phyloP scores from a whole-genome alignment of 495 filamentous ascomycete genomes.

The Coniosporium apollinis region DNA sequence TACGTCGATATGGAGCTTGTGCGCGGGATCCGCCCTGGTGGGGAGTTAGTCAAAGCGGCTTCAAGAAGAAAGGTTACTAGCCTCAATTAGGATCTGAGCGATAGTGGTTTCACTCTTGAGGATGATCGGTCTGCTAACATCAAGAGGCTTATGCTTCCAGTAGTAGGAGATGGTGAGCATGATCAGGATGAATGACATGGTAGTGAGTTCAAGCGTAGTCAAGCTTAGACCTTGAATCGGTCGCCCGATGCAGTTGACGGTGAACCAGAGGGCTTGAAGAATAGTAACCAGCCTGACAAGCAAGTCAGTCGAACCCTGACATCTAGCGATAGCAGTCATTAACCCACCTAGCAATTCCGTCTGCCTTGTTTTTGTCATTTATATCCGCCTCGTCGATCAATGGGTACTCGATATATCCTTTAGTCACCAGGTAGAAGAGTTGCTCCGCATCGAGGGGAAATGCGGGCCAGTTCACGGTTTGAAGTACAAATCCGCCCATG shows the following conservation, averaged over 20 bases:
- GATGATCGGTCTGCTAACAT: slow-evolving; percentile 8
- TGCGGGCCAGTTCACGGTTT: slow-evolving; percentile 7
- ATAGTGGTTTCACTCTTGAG: no score
- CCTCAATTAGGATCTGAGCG: slow-evolving; percentile 9
- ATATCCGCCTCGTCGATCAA: slow-evolving; percentile 6
- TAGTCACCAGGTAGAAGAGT: slow-evolving; percentile 14
- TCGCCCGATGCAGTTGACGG: slow-evolving; percentile 10
- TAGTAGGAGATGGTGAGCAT: slow-evolving; percentile 12
- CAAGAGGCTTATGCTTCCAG: slow-evolving; percentile 18
- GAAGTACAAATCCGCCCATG: slow-evolving; percentile 19
- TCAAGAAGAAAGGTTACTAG: no score
- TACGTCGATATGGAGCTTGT: no score
- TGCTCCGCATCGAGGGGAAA: slow-evolving; percentile 21
- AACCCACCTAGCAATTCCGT: slow-evolving; percentile 11
- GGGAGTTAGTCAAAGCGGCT: no score
- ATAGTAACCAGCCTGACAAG: slow-evolving; percentile 9
- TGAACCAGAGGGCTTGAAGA: slow-evolving; percentile 18
- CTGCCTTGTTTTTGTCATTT: slow-evolving; percentile 19
- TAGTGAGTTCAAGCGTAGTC: slow-evolving; percentile 17
- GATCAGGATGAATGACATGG: slow-evolving; percentile 14
- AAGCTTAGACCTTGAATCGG: slow-evolving; percentile 8
- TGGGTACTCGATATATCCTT: slow-evolving; percentile 12
- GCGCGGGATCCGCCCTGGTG: no score
- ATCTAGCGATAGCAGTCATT: neutral
- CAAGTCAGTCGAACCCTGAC: neutral